These are phyloP conservation scores for Polygonum aviculare DNA, from an alignment of 148 eudicot species.

Conservation along the genomic window DNA sequence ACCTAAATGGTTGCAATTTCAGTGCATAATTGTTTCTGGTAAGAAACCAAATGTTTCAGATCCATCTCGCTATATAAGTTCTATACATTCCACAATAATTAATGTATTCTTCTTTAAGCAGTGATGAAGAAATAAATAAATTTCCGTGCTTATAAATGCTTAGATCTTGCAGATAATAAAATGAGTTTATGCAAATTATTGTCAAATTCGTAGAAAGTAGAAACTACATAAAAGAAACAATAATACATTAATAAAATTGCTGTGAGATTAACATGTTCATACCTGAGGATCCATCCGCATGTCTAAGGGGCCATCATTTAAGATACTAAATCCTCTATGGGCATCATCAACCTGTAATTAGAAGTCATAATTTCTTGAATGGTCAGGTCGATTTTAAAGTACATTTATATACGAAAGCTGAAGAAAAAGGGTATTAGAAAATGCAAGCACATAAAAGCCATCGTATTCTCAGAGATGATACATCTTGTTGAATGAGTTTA, in stretches of 20 bases:
- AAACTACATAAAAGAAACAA: not conserved
- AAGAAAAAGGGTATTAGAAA: not conserved
- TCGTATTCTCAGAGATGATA: not conserved
- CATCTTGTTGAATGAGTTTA: not conserved
- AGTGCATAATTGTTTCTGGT: not conserved
- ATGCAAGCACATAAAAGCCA: not conserved
- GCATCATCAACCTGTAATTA: constrained; percentile 71
- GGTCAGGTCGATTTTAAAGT: not conserved
- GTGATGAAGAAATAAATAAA: not conserved
- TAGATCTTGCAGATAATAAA: not conserved
- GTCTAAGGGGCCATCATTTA: constrained; percentile 81
- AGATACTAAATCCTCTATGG: constrained; percentile 85
- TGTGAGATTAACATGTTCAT: constrained; percentile 3
- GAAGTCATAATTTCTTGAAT: not conserved
- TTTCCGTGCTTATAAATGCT: constrained; percentile 1
- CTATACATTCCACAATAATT: not conserved
- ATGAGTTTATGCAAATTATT: not conserved
- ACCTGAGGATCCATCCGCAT: constrained; percentile 98
- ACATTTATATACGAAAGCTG: not conserved
- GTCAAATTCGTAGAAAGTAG: not conserved
- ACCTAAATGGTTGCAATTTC: not conserved
- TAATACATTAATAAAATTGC: not conserved
- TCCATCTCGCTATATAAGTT: not conserved
- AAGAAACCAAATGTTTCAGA: not conserved
- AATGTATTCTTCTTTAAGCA: not conserved